Evolutionary conservation across 2,329 filamentous ascomycete genomes (phyloP), one percentile per base, ranked within the genome.

Genomic region (Stemphylium beticola): DNA sequence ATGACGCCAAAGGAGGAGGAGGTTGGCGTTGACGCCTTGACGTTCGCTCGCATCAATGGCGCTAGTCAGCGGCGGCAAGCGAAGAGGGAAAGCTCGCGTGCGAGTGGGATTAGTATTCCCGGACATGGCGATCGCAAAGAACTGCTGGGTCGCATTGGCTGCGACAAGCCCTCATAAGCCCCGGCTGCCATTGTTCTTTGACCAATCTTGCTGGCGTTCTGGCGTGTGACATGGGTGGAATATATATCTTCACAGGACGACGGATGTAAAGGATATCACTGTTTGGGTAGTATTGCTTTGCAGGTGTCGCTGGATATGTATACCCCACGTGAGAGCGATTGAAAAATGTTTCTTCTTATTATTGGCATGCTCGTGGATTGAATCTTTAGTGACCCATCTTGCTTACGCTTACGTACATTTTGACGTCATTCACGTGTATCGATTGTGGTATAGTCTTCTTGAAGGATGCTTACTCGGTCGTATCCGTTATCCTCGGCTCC

Each of bases 51-150:
- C 17, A 64, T 72, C 51, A 73, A 67, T 42, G 76, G 70, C 39
- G 64, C 70, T 8, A 67, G 64, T 54, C 83, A 73, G 57, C 63
- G 83, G 76, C 82, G 85, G 63, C 76, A 79, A 57, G 79, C 76
- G 17, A 76, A 80, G 49, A 78, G 84, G 49, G 82, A 83, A 5
- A 83, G 83, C 42, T 85, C 65, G 4, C 57, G 74, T 17, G 61
- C 75, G 5, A 78, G 74, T 47, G 77, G 74, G 4, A 78, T 90
- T 66, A 89, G 87, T 66, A 81, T 92, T 49, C 84, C 86, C 15
- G 85, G 88, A 20, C 87, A 89, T 74, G 88, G 87, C 65, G 89
- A 91, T 74, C 84, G 88, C 65, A 95, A 93, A 79, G 91, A 93
- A 73, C 79, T 95, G 62, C 81, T 95, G 48, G 89, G 90, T 39